These are phyloP conservation scores for Phylloporus rhodoxanthus DNA, from an alignment of 768 basidiomycete genomes.

Conservation along the genomic window DNA sequence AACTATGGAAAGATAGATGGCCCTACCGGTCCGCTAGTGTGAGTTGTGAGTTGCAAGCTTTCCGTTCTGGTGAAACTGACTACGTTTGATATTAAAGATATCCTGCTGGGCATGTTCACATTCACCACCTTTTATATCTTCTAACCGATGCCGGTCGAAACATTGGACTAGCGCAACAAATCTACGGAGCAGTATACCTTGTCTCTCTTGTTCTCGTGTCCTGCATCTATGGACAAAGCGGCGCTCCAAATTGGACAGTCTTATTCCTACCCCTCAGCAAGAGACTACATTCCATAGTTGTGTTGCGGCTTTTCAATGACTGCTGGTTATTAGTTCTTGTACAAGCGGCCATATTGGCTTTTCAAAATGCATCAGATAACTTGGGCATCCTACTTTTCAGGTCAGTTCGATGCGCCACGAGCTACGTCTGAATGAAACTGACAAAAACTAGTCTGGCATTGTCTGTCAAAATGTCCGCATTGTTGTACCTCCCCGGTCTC, in stretches of 20 bases:
- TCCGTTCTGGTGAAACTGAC: not conserved
- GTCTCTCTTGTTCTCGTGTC: slow-evolving; percentile 57
- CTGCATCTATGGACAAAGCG: slow-evolving; percentile 59
- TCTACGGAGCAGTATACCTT: slow-evolving; percentile 75
- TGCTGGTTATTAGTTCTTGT: slow-evolving; percentile 73
- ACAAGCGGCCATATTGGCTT: slow-evolving; percentile 62
- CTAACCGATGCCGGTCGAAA: slow-evolving; percentile 59
- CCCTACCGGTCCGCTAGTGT: slow-evolving; percentile 93
- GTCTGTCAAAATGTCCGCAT: slow-evolving; percentile 91
- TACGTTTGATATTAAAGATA: slow-evolving; percentile 50
- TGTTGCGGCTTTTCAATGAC: slow-evolving; percentile 91
- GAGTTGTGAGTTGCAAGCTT: slow-evolving; percentile 19
- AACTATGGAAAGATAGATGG: slow-evolving; percentile 80
- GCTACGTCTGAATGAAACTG: not conserved
- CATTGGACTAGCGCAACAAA: slow-evolving; percentile 62
- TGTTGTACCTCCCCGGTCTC: slow-evolving; percentile 87
- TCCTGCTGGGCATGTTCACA: slow-evolving; percentile 87
- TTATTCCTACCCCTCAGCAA: slow-evolving; percentile 82
- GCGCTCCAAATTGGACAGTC: slow-evolving; percentile 65
- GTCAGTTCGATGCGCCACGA: slow-evolving; percentile 36
- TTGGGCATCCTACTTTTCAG: slow-evolving; percentile 66
- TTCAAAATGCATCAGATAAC: slow-evolving; percentile 54
- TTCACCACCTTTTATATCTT: slow-evolving; percentile 65
- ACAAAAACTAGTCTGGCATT: slow-evolving; percentile 42
- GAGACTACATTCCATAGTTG: slow-evolving; percentile 88